Conservation (phyloP, 2,329 filamentous ascomycete species). For the Meredithiella fracta region DNA sequence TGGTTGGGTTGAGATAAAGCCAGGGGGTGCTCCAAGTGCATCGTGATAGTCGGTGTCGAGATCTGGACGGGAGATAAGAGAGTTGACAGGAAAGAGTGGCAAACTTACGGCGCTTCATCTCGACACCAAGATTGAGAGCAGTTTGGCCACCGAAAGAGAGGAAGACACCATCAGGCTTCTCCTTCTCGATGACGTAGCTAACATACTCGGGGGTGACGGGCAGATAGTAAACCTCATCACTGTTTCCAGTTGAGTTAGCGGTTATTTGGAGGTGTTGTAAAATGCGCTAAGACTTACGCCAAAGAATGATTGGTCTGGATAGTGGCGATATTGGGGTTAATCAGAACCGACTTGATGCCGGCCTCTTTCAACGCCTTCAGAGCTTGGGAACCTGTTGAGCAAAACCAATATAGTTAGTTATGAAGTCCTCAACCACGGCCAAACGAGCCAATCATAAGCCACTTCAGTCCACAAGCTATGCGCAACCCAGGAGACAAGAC, state of each 20-base stretch:
- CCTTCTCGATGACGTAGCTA: conserved; percentile 89
- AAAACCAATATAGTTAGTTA: conserved; percentile 14
- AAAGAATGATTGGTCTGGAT: conserved; percentile 95
- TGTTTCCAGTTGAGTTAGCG: not conserved
- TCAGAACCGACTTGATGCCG: conserved; percentile 75
- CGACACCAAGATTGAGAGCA: conserved; percentile 85
- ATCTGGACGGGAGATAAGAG: not conserved
- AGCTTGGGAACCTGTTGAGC: conserved; percentile 64
- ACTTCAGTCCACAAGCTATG: not conserved
- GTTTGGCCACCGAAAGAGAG: conserved; percentile 96
- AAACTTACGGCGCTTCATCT: conserved; percentile 62
- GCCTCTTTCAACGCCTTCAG: conserved; percentile 95
- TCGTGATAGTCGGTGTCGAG: not conserved
- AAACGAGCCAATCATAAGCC: not conserved
- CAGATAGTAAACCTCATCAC: conserved; percentile 91
- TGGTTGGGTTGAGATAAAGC: not conserved
- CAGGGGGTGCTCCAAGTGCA: conserved; percentile 9
- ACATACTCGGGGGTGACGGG: conserved; percentile 97
- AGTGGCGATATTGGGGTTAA: conserved; percentile 96
- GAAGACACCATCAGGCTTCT: conserved; percentile 92
- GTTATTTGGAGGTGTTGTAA: not conserved
- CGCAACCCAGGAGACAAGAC: not conserved
- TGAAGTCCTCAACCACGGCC: not conserved
- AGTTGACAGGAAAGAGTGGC: not conserved
- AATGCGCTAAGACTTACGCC: conserved; percentile 26